These are phyloP conservation scores for Cladophialophora psammophila DNA, from an alignment of 2,329 filamentous ascomycete species.

Conservation along the genomic window DNA sequence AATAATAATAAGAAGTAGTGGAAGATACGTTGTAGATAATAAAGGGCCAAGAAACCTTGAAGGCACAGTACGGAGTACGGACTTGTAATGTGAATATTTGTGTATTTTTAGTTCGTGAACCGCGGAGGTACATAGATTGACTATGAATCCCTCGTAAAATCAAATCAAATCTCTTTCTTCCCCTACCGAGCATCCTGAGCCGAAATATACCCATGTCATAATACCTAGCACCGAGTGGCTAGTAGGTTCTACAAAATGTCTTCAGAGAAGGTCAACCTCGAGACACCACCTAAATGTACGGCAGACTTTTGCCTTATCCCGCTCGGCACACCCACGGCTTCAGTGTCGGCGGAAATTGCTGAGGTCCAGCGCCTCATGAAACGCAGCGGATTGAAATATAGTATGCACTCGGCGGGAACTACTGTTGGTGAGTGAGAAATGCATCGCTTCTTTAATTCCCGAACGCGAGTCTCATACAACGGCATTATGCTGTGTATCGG, in stretches of 20 bases:
- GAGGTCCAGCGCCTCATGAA: conserved; percentile 85
- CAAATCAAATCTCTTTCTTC: too few relatives aligned
- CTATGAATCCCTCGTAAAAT: too few relatives aligned
- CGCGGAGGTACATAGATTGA: too few relatives aligned
- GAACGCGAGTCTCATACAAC: neutral
- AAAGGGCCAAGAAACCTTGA: too few relatives aligned
- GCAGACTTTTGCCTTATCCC: conserved; percentile 94
- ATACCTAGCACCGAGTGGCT: too few relatives aligned
- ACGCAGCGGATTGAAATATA: conserved; percentile 79
- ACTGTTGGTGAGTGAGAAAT: conserved; percentile 74
- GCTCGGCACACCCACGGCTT: conserved; percentile 78
- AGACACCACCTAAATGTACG: conserved; percentile 76
- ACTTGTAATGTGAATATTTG: too few relatives aligned
- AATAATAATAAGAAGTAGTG: too few relatives aligned
- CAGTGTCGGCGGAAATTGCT: conserved; percentile 83
- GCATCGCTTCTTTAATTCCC: neutral
- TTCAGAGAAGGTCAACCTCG: conserved; percentile 20
- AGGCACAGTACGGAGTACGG: too few relatives aligned
- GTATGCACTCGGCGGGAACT: conserved; percentile 92
- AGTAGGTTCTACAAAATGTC: conserved; percentile 14
- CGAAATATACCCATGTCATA: too few relatives aligned
- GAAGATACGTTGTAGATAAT: too few relatives aligned
- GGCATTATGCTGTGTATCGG: neutral
- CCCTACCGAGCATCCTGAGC: too few relatives aligned
- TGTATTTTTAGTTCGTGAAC: too few relatives aligned